A percentile compares a stretch with the other conserved stretches of the same genome.
Evolutionary conservation across 1,139 yeast genomes (phyloP).

Genomic region (Blastobotrys arbuscula): DNA sequence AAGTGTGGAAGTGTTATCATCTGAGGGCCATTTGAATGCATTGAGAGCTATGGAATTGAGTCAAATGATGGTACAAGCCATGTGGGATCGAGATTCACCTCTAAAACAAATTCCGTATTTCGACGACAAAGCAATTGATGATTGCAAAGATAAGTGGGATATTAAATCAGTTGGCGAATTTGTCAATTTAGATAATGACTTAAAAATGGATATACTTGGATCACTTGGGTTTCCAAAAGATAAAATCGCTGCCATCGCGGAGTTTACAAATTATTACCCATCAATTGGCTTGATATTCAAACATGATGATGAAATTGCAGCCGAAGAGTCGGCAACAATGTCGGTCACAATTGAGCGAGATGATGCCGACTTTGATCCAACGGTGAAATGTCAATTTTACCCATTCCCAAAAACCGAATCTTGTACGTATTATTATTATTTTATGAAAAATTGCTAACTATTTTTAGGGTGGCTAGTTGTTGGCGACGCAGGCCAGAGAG

Average conservation of each 20-base stretch:
- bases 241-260: slow-evolving; percentile 60
- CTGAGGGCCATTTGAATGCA: slow-evolving; percentile 77
- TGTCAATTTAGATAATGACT: slow-evolving; percentile 70
- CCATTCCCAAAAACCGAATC: slow-evolving; percentile 60
- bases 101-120: slow-evolving; percentile 79
- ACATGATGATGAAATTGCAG: slow-evolving; percentile 37
- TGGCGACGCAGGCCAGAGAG: slow-evolving; percentile 58
- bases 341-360: slow-evolving; percentile 52
- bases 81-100: slow-evolving; percentile 79
- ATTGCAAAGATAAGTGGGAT: slow-evolving; percentile 44
- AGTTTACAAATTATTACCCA: slow-evolving; percentile 86
- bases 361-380: slow-evolving; percentile 59
- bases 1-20: slow-evolving; percentile 67
- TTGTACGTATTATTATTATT: slow-evolving; percentile 19
- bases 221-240: slow-evolving; percentile 43
- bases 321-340: slow-evolving; percentile 46
- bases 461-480: slow-evolving; percentile 63
- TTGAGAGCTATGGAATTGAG: slow-evolving; percentile 79
- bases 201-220: slow-evolving; percentile 57
- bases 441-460: slow-evolving; percentile 4
- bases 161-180: slow-evolving; percentile 75
- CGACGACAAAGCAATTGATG: slow-evolving; percentile 46
- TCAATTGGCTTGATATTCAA: slow-evolving; percentile 56
- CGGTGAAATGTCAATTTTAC: slow-evolving; percentile 51
- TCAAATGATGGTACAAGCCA: slow-evolving; percentile 83